A percentile compares a stretch with the other conserved stretches of the same genome.
Conservation (phyloP, 139 green algal species). For the Chlorella sp. region DNA sequence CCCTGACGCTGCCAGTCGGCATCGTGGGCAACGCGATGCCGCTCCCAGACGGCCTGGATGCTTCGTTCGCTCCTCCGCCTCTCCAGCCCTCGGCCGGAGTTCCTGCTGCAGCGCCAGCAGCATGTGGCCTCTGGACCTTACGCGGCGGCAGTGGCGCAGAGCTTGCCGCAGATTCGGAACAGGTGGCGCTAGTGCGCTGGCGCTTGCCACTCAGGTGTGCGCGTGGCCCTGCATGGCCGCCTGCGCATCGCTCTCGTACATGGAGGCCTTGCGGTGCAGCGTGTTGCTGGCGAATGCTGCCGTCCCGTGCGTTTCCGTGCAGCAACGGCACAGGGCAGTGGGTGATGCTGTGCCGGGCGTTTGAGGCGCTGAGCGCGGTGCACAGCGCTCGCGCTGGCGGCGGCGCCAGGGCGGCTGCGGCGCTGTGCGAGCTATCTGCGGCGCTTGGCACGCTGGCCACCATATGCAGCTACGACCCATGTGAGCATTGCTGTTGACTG, state of each 20-base stretch:
- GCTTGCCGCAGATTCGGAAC: neutral
- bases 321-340: slow-evolving; percentile 44
- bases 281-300: too few species aligned
- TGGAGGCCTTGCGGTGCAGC: too few species aligned
- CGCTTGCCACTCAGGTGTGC: slow-evolving; percentile 35
- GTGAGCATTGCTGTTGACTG: too few species aligned
- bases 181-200: slow-evolving; percentile 48
- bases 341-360: slow-evolving; percentile 57
- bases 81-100: neutral
- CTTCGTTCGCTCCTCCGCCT: too few species aligned
- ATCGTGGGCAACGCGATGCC: slow-evolving; percentile 35
- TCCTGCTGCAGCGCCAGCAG: neutral
- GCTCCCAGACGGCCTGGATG: slow-evolving; percentile 22
- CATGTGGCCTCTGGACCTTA: neutral
- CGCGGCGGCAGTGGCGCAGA: neutral
- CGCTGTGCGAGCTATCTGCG: slow-evolving; percentile 4
- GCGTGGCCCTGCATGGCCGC: too few species aligned
- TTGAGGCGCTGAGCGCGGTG: slow-evolving; percentile 36
- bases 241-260: too few species aligned
- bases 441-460: slow-evolving; percentile 20
- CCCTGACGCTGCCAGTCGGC: slow-evolving; percentile 37
- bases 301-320: too few species aligned
- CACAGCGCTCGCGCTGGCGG: slow-evolving; percentile 24
- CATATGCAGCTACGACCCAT: slow-evolving; percentile 7
- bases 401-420: neutral